Conservation (phyloP, 2,329 filamentous ascomycete genomes). For the Meredithiella fracta region DNA sequence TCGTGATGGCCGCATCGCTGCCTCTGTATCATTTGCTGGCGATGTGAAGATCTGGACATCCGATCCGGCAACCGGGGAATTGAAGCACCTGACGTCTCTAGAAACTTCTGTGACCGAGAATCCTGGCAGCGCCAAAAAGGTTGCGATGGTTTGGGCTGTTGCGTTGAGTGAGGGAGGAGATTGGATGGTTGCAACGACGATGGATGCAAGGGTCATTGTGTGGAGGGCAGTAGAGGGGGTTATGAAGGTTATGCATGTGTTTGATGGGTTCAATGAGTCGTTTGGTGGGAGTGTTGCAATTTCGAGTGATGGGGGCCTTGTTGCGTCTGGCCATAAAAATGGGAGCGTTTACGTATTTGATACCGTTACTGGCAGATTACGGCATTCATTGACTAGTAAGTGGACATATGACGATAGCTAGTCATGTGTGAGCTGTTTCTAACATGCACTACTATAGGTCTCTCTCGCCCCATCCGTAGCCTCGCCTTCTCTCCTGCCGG, state of each 20-base stretch:
- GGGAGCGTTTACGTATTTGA: conserved; percentile 89
- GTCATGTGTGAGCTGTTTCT: no score
- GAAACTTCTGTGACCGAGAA: background rate
- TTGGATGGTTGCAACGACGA: conserved; percentile 72
- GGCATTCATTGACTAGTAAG: conserved; percentile 66
- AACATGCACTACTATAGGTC: no score
- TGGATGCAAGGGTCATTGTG: conserved; percentile 21
- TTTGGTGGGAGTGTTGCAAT: conserved; percentile 83
- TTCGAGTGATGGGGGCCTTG: conserved; percentile 62
- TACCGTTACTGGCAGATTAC: conserved; percentile 70
- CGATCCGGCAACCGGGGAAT: conserved; percentile 35
- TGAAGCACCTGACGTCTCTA: conserved; percentile 26
- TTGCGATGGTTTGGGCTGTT: conserved; percentile 72
- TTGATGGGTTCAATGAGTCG: conserved; percentile 47
- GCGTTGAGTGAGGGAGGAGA: conserved; percentile 70
- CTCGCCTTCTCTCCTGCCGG: conserved; percentile 78
- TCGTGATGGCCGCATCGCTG: conserved; percentile 54
- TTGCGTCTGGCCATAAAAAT: conserved; percentile 83
- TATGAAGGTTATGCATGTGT: conserved; percentile 73
- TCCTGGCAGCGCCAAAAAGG: conserved; percentile 23
- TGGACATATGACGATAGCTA: background rate
- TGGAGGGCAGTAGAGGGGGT: conserved; percentile 42
- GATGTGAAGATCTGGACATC: conserved; percentile 71
- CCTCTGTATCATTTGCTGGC: conserved; percentile 77
- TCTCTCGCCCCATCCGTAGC: conserved; percentile 40